Conservation (phyloP, 2,329 filamentous ascomycete species). For the Sclerotinia subarctica region DNA sequence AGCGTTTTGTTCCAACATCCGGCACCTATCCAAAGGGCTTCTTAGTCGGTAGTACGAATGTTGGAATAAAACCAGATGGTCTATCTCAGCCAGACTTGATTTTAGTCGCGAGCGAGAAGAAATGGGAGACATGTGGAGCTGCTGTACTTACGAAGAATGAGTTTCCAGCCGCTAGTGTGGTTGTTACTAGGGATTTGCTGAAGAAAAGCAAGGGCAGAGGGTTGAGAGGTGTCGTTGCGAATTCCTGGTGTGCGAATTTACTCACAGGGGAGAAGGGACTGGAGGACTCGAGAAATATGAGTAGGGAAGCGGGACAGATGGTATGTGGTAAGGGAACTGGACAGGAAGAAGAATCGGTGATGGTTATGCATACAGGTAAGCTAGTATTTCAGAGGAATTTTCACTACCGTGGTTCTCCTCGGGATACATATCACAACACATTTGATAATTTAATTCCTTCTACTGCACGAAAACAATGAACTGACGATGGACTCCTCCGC, state of each 20-base stretch:
- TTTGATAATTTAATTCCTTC: background rate
- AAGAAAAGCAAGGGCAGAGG: constrained; percentile 34
- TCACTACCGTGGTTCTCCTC: background rate
- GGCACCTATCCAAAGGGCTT: constrained; percentile 49
- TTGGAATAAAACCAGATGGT: background rate
- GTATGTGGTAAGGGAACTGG: background rate
- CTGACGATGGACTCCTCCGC: background rate
- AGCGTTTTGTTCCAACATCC: constrained; percentile 77
- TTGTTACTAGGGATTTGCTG: constrained; percentile 75
- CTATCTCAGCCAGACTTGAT: background rate
- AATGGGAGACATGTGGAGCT: constrained; percentile 43
- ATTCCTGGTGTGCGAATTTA: constrained; percentile 4
- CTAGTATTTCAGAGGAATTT: background rate
- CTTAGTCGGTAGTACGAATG: background rate
- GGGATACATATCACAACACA: background rate
- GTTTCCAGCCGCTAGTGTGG: constrained; percentile 94
- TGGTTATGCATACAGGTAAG: constrained; percentile 10
- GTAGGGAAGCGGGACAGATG: background rate
- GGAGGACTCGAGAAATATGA: constrained; percentile 7
- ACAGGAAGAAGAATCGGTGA: background rate
- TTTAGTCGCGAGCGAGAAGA: background rate
- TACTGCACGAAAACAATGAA: background rate
- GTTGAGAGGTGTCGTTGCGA: background rate
- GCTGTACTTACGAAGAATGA: constrained; percentile 97
- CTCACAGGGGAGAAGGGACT: background rate